A percentile compares a stretch with the other conserved stretches of the same genome.
Evolutionary conservation across 306 rosid genomes (phyloP).

Genomic region (Mimosa bimucronata): DNA sequence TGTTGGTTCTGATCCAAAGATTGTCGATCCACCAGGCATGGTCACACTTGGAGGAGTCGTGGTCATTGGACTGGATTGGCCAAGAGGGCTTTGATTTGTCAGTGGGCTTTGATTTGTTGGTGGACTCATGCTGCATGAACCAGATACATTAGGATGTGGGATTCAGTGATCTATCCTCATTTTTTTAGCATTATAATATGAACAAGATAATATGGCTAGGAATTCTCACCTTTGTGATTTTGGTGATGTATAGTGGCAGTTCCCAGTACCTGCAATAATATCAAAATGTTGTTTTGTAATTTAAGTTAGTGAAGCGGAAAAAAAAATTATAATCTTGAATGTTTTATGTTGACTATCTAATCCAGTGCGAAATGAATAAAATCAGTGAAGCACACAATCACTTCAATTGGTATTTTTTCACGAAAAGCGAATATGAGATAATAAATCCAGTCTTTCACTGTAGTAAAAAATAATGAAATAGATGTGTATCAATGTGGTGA

Average conservation of each 20-base stretch:
- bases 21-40: conserved; percentile 73
- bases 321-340: neutral
- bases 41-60: conserved; percentile 52
- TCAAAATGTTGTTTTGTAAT: conserved; percentile 14
- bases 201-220: conserved; percentile 33
- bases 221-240: conserved; percentile 66
- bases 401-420: neutral
- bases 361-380: conserved; percentile 4
- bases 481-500: conserved; percentile 17
- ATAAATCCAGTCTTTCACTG: neutral
- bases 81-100: conserved; percentile 42
- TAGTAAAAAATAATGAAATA: neutral
- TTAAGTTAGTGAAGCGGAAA: conserved; percentile 10
- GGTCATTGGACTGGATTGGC: conserved; percentile 28
- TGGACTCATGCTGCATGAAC: conserved; percentile 61
- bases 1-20: conserved; percentile 70
- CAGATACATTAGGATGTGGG: conserved; percentile 23
- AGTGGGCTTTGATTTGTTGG: conserved; percentile 8
- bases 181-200: conserved; percentile 10
- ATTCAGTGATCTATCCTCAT: conserved; percentile 4
- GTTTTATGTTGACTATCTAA: conserved; percentile 21
- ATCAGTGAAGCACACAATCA: conserved; percentile 2
- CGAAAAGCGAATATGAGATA: neutral
- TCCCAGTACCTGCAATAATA: conserved; percentile 74
- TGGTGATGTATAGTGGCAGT: conserved; percentile 72